A percentile compares a stretch with the other conserved stretches of the same genome.
Conservation (phyloP, 73 alveolate species). For the Effrenium voratum region DNA sequence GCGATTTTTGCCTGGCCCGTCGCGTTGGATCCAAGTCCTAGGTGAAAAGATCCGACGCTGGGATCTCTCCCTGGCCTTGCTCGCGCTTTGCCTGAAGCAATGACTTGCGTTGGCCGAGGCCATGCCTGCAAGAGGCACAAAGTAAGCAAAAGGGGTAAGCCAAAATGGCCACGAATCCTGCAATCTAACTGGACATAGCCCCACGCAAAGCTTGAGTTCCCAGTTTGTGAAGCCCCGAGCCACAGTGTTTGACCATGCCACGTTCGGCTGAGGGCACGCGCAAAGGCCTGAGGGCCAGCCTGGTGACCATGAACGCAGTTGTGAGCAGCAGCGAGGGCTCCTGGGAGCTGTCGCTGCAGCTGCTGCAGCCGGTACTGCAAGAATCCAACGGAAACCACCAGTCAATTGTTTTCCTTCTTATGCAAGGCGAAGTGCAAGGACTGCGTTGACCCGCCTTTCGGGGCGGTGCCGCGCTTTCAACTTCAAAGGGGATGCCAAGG, state of each 20-base stretch:
- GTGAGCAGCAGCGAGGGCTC: conserved; percentile 57
- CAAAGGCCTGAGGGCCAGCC: conserved; percentile 7
- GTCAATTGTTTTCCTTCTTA: too few species aligned
- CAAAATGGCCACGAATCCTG: background rate
- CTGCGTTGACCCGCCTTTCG: too few species aligned
- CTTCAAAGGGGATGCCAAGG: too few species aligned
- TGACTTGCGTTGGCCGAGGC: too few species aligned
- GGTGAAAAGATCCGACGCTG: conserved; percentile 72
- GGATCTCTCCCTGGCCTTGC: conserved; percentile 39
- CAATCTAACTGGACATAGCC: too few species aligned
- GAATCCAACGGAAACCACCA: too few species aligned
- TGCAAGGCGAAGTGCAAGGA: too few species aligned
- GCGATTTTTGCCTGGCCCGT: too few species aligned
- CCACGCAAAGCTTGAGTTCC: too few species aligned
- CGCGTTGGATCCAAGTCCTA: background rate
- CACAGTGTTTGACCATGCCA: too few species aligned
- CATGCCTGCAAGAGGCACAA: background rate
- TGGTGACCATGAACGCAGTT: conserved; percentile 55
- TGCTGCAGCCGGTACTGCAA: conserved; percentile 12
- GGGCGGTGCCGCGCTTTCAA: too few species aligned
- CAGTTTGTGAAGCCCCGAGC: too few species aligned
- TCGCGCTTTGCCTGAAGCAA: background rate
- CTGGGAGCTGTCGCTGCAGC: conserved; percentile 45
- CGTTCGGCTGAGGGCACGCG: background rate
- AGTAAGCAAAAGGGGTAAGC: background rate